A percentile compares a stretch with the other conserved stretches of the same genome.
Evolutionary conservation across 163 green algal genomes (phyloP).

Genomic region (Chlorella variabilis): DNA sequence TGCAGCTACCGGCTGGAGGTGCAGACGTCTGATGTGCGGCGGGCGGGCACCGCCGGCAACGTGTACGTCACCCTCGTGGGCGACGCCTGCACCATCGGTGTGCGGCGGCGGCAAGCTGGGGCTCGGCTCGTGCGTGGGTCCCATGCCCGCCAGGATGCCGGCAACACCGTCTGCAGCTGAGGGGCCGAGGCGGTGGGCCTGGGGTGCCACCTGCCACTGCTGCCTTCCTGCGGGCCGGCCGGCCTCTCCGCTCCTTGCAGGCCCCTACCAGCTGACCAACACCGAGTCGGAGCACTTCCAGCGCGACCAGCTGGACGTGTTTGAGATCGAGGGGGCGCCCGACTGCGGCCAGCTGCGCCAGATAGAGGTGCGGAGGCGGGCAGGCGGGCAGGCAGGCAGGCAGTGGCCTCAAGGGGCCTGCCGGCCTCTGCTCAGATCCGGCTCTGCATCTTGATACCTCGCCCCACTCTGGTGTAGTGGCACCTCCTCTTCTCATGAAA

Average conservation of each 20-base stretch:
- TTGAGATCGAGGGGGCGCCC: conserved; percentile 51
- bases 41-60: conserved; percentile 61
- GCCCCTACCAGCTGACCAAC: conserved; percentile 62
- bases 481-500: too few relatives aligned
- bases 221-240: too few relatives aligned
- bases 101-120: neutral
- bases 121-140: too few relatives aligned
- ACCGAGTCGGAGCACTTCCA: conserved; percentile 55
- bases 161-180: neutral
- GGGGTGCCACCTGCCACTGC: too few relatives aligned
- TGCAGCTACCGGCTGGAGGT: conserved; percentile 61
- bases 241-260: too few relatives aligned
- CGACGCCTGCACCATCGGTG: conserved; percentile 49
- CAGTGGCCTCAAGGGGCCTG: too few relatives aligned
- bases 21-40: conserved; percentile 63
- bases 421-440: too few relatives aligned
- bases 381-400: too few relatives aligned
- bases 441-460: too few relatives aligned
- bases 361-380: conserved; percentile 49
- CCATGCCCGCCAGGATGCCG: too few relatives aligned
- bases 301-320: conserved; percentile 58
- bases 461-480: too few relatives aligned
- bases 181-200: too few relatives aligned
- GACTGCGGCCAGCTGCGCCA: conserved; percentile 65
- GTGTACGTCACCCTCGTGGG: conserved; percentile 62